phyloP scores from a whole-genome alignment of 1,284 basidiomycete species.

The Malassezia sp. region DNA sequence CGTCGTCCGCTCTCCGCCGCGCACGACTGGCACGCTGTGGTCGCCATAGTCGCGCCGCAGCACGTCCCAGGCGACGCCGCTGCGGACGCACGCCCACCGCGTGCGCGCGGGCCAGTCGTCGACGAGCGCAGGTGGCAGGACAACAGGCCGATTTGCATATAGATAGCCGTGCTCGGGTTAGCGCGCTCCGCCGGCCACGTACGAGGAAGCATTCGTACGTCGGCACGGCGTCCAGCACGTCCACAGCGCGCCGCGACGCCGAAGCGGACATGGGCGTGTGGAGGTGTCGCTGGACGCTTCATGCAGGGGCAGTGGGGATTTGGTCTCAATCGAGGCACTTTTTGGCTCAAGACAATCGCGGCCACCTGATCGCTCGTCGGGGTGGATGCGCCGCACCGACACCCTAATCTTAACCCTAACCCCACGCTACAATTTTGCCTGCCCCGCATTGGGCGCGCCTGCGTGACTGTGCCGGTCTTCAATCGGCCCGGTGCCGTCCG shows the following conservation, averaged over 20 bases:
- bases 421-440: neutral
- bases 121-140: conserved; percentile 20
- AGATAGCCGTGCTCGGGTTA: conserved; percentile 12
- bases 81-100: neutral
- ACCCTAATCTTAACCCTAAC: no score
- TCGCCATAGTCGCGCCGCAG: conserved; percentile 16
- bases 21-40: conserved; percentile 22
- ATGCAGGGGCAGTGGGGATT: no score
- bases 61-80: conserved; percentile 15
- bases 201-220: conserved; percentile 23
- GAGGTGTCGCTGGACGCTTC: neutral
- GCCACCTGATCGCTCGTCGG: no score
- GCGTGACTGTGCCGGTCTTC: no score
- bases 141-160: conserved; percentile 23
- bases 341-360: neutral
- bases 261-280: neutral
- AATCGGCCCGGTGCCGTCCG: no score
- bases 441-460: neutral
- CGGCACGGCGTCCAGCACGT: conserved; percentile 14
- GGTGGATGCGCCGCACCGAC: no score
- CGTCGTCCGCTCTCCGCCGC: conserved; percentile 8
- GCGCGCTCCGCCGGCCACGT: neutral
- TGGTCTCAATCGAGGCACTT: no score
- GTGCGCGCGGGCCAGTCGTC: conserved; percentile 9
- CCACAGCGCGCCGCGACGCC: neutral